Evolutionary conservation across 2,329 filamentous ascomycete genomes (phyloP).

Genomic region (Akanthomyces muscarius): DNA sequence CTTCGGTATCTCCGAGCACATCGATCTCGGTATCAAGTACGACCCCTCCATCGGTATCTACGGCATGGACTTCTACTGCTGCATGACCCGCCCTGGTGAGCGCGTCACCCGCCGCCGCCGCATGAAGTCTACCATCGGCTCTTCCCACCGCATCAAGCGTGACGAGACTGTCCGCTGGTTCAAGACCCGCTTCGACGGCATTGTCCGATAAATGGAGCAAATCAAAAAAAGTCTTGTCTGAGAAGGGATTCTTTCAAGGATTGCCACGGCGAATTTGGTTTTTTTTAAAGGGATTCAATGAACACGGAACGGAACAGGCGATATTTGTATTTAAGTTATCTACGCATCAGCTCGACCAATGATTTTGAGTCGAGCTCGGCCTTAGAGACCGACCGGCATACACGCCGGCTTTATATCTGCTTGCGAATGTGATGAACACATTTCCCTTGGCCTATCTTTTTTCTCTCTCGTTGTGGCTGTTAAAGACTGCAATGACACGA

Average conservation of each 20-base stretch:
- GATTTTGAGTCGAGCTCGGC: constrained; percentile 59
- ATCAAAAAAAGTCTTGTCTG: constrained; percentile 20
- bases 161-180: constrained; percentile 97
- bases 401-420: constrained; percentile 53
- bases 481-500: constrained; percentile 6
- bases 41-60: constrained; percentile 97
- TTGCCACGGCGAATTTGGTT: constrained; percentile 37
- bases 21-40: constrained; percentile 99
- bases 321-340: constrained; percentile 42
- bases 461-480: constrained; percentile 8
- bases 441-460: constrained; percentile 18
- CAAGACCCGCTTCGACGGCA: constrained; percentile 88
- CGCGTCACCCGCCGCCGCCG: constrained; percentile 94
- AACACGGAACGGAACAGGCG: constrained; percentile 27
- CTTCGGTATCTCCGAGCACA: constrained; percentile 99
- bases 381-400: constrained; percentile 69
- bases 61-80: constrained; percentile 99
- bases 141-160: constrained; percentile 89
- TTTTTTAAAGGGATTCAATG: constrained; percentile 29
- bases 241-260: constrained; percentile 30
- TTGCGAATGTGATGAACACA: constrained; percentile 36
- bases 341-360: constrained; percentile 48
- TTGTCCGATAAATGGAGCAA: constrained; percentile 77
- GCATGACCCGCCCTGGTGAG: constrained; percentile 99
- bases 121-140: constrained; percentile 79